These are phyloP conservation scores for Alternaria incomplexa DNA, from an alignment of 2,329 filamentous ascomycete genomes.

Conservation along the genomic window DNA sequence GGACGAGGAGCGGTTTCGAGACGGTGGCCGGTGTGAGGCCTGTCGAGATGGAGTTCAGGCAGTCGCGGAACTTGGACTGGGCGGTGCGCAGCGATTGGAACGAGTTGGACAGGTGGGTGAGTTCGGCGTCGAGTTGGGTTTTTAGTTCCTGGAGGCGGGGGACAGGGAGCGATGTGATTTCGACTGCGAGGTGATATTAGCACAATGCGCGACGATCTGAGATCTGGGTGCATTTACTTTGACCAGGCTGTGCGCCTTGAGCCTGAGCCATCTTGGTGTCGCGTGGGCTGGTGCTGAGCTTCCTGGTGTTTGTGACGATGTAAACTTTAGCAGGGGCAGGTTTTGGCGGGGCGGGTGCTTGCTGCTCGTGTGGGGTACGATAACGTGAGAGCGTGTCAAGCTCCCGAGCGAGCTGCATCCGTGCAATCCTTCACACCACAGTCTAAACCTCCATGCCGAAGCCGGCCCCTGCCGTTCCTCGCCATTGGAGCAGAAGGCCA, in stretches of 20 bases:
- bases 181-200: slow-evolving; percentile 50
- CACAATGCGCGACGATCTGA: not conserved
- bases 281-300: slow-evolving; percentile 3
- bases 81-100: slow-evolving; percentile 89
- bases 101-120: slow-evolving; percentile 90
- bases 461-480: not conserved
- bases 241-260: slow-evolving; percentile 30
- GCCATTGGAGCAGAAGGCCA: not conserved
- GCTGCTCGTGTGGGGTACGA: slow-evolving; percentile 12
- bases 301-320: slow-evolving; percentile 5
- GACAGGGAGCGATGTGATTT: slow-evolving; percentile 77
- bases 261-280: slow-evolving; percentile 29
- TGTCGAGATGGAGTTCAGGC: slow-evolving; percentile 74
- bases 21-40: slow-evolving; percentile 55
- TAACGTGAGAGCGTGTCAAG: slow-evolving; percentile 32
- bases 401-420: not conserved
- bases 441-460: not conserved
- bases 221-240: slow-evolving; percentile 27
- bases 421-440: not conserved
- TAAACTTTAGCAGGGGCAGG: slow-evolving; percentile 20
- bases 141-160: slow-evolving; percentile 91
- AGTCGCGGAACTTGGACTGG: slow-evolving; percentile 91
- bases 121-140: slow-evolving; percentile 93
- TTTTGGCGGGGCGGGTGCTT: slow-evolving; percentile 27
- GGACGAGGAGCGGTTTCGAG: slow-evolving; percentile 77